A percentile compares a stretch with the other conserved stretches of the same genome.
phyloP scores from a whole-genome alignment of 306 rosid species.

The Lathyrus tuberosus region DNA sequence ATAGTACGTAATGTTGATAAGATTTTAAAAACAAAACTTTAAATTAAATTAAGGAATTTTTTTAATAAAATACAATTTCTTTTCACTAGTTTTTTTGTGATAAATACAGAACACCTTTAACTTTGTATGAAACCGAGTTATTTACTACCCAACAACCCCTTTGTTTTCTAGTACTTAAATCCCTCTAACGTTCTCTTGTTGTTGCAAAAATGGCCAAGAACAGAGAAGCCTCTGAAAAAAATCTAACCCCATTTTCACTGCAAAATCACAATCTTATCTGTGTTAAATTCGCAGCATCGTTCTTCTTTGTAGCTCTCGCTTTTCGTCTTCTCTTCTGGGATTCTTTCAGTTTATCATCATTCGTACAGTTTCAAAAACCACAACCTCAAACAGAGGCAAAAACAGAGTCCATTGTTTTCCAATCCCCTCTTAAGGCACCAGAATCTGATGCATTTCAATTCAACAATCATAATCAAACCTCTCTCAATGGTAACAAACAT shows the following conservation, averaged over 20 bases:
- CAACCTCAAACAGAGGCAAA: slow-evolving; percentile 35
- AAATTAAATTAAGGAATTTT: too few relatives aligned
- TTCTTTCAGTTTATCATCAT: slow-evolving; percentile 38
- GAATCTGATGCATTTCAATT: slow-evolving; percentile 31
- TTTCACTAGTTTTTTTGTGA: too few relatives aligned
- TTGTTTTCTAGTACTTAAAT: too few relatives aligned
- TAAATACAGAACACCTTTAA: too few relatives aligned
- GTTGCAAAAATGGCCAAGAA: slow-evolving; percentile 13
- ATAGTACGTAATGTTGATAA: too few relatives aligned
- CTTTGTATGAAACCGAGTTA: too few relatives aligned
- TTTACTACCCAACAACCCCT: too few relatives aligned
- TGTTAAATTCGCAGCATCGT: slow-evolving; percentile 37
- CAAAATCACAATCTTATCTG: slow-evolving; percentile 40
- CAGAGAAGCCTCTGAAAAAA: slow-evolving; percentile 34
- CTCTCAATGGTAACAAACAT: slow-evolving; percentile 27
- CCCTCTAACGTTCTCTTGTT: too few relatives aligned
- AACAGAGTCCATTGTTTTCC: slow-evolving; percentile 37
- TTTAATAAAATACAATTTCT: too few relatives aligned
- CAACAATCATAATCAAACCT: slow-evolving; percentile 18
- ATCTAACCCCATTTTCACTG: slow-evolving; percentile 28
- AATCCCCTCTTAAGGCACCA: slow-evolving; percentile 3
- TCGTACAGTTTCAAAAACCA: slow-evolving; percentile 22
- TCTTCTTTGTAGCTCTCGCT: slow-evolving; percentile 40
- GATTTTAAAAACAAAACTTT: too few relatives aligned
- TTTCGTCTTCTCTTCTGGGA: slow-evolving; percentile 46